These are phyloP conservation scores for Porphyrellus sp. DNA, from an alignment of 1,284 basidiomycete genomes.

Conservation along the genomic window DNA sequence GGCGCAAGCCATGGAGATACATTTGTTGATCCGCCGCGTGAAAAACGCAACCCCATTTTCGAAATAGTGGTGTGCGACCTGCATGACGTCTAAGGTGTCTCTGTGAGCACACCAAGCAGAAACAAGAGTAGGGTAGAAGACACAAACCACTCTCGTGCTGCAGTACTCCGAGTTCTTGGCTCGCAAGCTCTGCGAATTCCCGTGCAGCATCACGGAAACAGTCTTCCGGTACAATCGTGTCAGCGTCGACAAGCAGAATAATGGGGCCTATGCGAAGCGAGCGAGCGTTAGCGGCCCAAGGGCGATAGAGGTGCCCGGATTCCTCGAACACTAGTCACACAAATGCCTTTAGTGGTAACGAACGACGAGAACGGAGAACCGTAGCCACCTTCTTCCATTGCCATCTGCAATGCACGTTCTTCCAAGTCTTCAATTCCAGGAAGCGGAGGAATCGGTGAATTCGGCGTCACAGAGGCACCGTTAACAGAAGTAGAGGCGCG, in stretches of 20 bases:
- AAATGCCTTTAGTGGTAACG: slow-evolving; percentile 3
- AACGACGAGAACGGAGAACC: not conserved
- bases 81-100: slow-evolving; percentile 64
- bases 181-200: slow-evolving; percentile 65
- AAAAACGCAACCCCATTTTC: slow-evolving; percentile 85
- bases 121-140: slow-evolving; percentile 6
- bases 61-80: slow-evolving; percentile 83
- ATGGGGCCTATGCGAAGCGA: slow-evolving; percentile 60
- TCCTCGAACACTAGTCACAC: slow-evolving; percentile 44
- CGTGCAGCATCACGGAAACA: slow-evolving; percentile 83
- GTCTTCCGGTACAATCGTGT: slow-evolving; percentile 84
- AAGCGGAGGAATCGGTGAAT: slow-evolving; percentile 11
- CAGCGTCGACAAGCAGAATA: slow-evolving; percentile 73
- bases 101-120: slow-evolving; percentile 8
- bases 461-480: slow-evolving; percentile 10
- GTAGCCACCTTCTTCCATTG: slow-evolving; percentile 56
- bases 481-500: slow-evolving; percentile 15
- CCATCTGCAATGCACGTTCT: slow-evolving; percentile 62
- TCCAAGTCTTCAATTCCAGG: slow-evolving; percentile 56
- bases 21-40: slow-evolving; percentile 74
- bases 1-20: slow-evolving; percentile 71
- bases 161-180: slow-evolving; percentile 71
- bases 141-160: slow-evolving; percentile 71
- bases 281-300: slow-evolving; percentile 64
- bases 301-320: slow-evolving; percentile 50